phyloP scores from a whole-genome alignment of 306 rosid genomes.

The Quercus engelmannii region DNA sequence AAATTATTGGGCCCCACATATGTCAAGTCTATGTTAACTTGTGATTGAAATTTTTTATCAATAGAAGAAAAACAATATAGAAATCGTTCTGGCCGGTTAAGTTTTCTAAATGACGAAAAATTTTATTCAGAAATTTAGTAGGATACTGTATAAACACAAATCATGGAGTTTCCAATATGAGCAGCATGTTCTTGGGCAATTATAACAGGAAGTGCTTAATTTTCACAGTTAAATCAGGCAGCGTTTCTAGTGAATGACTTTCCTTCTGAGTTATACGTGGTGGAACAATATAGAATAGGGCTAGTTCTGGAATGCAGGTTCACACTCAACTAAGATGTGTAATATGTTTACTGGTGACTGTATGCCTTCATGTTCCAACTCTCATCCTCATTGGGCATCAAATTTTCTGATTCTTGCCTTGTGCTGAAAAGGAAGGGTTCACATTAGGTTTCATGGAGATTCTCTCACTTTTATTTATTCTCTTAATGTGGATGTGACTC shows the following conservation, averaged over 20 bases:
- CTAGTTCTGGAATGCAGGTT: neutral
- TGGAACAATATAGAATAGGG: neutral
- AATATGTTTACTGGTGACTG: no score
- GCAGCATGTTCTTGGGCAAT: neutral
- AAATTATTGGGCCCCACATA: no score
- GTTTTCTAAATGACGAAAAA: neutral
- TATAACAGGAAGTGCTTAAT: neutral
- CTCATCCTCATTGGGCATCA: no score
- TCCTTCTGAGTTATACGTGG: neutral
- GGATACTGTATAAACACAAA: no score
- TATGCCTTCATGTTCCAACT: no score
- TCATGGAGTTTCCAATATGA: no score
- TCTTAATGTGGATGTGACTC: neutral
- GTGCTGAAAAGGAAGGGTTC: neutral
- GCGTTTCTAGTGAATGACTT: neutral
- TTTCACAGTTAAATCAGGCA: neutral
- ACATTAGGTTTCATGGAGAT: neutral
- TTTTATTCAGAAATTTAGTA: no score
- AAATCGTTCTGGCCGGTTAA: neutral
- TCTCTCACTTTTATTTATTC: neutral
- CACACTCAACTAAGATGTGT: neutral
- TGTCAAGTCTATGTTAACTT: neutral
- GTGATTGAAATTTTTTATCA: neutral
- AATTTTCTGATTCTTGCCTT: no score
- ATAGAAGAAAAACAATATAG: neutral